These are phyloP conservation scores for Lithohypha guttulata DNA, from an alignment of 2,329 filamentous ascomycete species.

Conservation along the genomic window DNA sequence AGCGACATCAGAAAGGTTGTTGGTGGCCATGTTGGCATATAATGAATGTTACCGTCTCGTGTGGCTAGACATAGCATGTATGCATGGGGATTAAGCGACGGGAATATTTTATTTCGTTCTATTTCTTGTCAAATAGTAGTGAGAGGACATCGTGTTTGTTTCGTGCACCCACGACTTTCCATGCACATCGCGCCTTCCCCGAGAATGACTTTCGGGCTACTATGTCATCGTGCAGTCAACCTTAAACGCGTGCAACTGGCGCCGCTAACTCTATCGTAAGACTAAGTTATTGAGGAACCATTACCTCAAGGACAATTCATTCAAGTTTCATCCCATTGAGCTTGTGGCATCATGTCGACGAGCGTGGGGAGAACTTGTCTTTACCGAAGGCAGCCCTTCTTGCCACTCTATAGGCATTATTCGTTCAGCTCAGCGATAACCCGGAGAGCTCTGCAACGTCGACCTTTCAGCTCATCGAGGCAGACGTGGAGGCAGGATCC, in stretches of 20 bases:
- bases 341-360: constrained; percentile 9
- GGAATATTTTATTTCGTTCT: too few species aligned
- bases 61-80: too few species aligned
- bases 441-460: constrained; percentile 11
- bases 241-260: too few species aligned
- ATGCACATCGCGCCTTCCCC: background rate
- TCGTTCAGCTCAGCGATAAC: background rate
- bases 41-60: background rate
- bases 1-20: background rate
- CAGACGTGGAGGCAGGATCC: constrained; percentile 30
- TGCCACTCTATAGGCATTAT: background rate
- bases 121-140: too few species aligned
- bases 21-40: constrained; percentile 1
- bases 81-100: too few species aligned
- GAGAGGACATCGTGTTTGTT: background rate
- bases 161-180: too few species aligned
- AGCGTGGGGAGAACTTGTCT: constrained; percentile 6
- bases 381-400: constrained; percentile 4
- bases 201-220: too few species aligned
- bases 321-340: background rate
- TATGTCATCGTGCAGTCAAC: constrained; percentile 6
- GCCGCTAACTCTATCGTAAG: too few species aligned
- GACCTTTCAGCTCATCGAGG: constrained; percentile 31
- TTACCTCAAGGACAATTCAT: background rate
- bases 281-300: too few species aligned